Evolutionary conservation across 2,329 filamentous ascomycete genomes (phyloP).

Genomic region (Talaromyces verruculosus): DNA sequence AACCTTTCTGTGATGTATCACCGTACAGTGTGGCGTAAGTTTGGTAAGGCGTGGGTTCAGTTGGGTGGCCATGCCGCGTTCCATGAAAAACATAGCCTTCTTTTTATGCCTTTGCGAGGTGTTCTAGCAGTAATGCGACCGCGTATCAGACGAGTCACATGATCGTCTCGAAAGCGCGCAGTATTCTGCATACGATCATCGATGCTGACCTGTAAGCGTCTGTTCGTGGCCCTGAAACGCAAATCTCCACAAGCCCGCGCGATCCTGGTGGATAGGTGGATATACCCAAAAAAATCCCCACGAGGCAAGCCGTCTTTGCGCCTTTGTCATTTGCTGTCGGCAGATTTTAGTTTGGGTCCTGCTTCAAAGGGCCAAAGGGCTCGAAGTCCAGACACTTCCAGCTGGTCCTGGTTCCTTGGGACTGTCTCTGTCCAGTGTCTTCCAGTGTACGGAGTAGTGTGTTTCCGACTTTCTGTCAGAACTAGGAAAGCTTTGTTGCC

Average conservation of each 20-base stretch:
- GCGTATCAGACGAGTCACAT: slow-evolving; percentile 1
- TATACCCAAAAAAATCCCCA: neutral
- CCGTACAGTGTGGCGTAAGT: neutral
- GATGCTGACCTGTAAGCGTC: neutral
- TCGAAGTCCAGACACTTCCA: slow-evolving; percentile 5
- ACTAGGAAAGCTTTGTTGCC: slow-evolving; percentile 10
- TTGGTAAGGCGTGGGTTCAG: neutral
- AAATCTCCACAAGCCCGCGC: neutral
- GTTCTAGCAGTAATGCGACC: neutral
- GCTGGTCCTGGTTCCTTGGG: slow-evolving; percentile 6
- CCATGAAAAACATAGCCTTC: neutral
- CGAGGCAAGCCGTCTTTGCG: slow-evolving; percentile 2
- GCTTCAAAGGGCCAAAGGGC: neutral
- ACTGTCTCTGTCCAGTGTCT: neutral
- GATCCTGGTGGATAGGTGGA: slow-evolving; percentile 7
- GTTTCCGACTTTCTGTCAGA: too few species aligned
- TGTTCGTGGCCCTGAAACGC: slow-evolving; percentile 7
- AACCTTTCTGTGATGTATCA: neutral
- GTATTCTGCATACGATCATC: neutral
- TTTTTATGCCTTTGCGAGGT: neutral
- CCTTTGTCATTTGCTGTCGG: slow-evolving; percentile 2
- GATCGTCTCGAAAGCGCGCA: neutral
- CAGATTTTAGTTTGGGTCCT: neutral
- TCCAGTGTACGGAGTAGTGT: too few species aligned
- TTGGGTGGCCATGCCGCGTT: slow-evolving; percentile 1